Percentiles rank a stretch among this genome's conserved stretches.
These are phyloP conservation scores for Capronia americana DNA, from an alignment of 2,329 filamentous ascomycete species.

Conservation along the genomic window DNA sequence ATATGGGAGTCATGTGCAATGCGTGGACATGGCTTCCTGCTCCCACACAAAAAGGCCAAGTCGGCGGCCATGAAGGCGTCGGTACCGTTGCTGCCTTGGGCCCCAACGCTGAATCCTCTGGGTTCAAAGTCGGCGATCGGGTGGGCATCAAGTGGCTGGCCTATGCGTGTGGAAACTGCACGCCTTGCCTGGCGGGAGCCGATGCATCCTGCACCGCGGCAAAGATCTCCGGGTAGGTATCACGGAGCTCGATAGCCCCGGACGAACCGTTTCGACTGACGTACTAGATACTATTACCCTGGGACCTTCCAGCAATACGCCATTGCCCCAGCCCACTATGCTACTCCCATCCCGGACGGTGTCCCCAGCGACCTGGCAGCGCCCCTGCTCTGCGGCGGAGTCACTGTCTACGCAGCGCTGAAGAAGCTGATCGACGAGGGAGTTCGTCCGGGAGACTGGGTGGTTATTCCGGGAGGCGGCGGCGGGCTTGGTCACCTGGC, in stretches of 20 bases:
- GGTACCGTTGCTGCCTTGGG: constrained; percentile 70
- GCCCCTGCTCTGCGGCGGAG: constrained; percentile 69
- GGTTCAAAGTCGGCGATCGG: constrained; percentile 69
- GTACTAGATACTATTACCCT: constrained; percentile 65
- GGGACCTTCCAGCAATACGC: constrained; percentile 77
- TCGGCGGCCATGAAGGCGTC: constrained; percentile 74
- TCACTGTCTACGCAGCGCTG: constrained; percentile 63
- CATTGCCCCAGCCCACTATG: constrained; percentile 68
- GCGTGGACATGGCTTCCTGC: constrained; percentile 63
- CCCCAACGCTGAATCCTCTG: constrained; percentile 57
- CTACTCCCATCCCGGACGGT: constrained; percentile 70
- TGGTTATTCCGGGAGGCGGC: constrained; percentile 66
- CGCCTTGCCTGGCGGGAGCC: constrained; percentile 60
- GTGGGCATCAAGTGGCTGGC: constrained; percentile 75
- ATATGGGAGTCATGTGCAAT: constrained; percentile 61
- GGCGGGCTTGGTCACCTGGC: constrained; percentile 70
- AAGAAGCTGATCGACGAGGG: constrained; percentile 63
- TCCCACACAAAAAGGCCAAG: constrained; percentile 66
- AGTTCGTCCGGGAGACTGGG: constrained; percentile 61
- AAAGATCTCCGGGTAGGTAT: constrained; percentile 59
- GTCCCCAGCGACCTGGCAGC: constrained; percentile 67
- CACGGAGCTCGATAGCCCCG: neutral
- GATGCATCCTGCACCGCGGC: constrained; percentile 63
- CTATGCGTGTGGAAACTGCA: constrained; percentile 61
- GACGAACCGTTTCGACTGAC: neutral